Evolutionary conservation across 768 basidiomycete species (phyloP).

Genomic region (Lentinula raphanica): DNA sequence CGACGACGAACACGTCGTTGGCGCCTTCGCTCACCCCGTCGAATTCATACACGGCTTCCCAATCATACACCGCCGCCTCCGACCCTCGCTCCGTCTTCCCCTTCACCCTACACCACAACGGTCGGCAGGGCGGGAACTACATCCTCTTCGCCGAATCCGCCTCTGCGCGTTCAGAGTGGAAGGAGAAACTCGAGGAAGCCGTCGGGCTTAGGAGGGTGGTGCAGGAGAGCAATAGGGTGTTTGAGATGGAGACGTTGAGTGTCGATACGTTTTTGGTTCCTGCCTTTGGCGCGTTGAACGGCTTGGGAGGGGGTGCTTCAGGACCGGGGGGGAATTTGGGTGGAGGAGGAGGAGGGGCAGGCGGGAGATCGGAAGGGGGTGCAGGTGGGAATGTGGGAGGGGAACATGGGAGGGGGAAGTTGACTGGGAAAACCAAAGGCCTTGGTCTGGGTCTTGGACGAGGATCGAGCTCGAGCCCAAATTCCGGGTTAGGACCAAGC

Average conservation of each 20-base stretch:
- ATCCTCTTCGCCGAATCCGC: conserved; percentile 83
- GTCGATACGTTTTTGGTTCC: conserved; percentile 84
- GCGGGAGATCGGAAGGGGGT: too few species aligned
- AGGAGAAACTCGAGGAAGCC: conserved; percentile 83
- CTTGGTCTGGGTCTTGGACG: too few species aligned
- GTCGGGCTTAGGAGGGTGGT: conserved; percentile 79
- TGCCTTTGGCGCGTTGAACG: too few species aligned
- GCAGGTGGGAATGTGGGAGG: too few species aligned
- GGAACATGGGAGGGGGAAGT: too few species aligned
- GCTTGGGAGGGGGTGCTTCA: too few species aligned
- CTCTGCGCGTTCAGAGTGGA: conserved; percentile 80
- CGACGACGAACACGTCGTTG: conserved; percentile 17
- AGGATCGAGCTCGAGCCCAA: too few species aligned
- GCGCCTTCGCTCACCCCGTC: conserved; percentile 8
- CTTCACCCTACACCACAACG: conserved; percentile 71
- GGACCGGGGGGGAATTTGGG: conserved; percentile 28
- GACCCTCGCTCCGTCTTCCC: conserved; percentile 79
- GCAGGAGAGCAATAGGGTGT: conserved; percentile 91
- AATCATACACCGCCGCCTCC: conserved; percentile 32
- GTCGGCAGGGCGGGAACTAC: conserved; percentile 35
- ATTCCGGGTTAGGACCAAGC: conserved; percentile 10
- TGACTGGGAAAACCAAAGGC: too few species aligned
- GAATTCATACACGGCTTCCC: too few species aligned
- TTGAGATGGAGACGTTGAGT: conserved; percentile 88
- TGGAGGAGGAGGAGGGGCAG: conserved; percentile 17